A percentile compares a stretch with the other conserved stretches of the same genome.
phyloP scores from a whole-genome alignment of 768 basidiomycete species.

The Myochromella boudieri region DNA sequence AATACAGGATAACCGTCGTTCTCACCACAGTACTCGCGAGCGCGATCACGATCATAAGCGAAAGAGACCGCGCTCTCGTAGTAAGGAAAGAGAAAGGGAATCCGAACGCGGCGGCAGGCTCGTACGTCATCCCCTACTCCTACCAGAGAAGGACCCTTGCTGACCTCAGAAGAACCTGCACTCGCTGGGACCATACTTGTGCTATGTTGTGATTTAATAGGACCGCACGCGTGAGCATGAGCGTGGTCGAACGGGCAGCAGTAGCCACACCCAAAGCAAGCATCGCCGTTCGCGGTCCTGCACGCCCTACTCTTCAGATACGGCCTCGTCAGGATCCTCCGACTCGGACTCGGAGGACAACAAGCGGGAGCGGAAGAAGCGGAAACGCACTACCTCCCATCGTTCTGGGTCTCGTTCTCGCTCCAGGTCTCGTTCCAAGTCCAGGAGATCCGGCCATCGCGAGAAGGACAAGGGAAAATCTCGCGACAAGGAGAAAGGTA shows the following conservation, averaged over 20 bases:
- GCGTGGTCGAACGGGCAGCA: not conserved
- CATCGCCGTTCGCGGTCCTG: slow-evolving; percentile 11
- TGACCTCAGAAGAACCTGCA: slow-evolving; percentile 19
- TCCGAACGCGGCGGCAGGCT: slow-evolving; percentile 6
- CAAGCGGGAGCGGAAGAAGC: slow-evolving; percentile 6
- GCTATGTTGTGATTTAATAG: slow-evolving; percentile 2
- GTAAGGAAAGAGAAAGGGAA: too few relatives aligned
- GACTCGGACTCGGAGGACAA: slow-evolving; percentile 4
- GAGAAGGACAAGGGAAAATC: slow-evolving; percentile 6
- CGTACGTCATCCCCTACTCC: slow-evolving; percentile 15
- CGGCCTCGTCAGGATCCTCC: not conserved
- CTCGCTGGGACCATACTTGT: not conserved
- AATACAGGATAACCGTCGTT: not conserved
- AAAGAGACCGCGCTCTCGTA: slow-evolving; percentile 3
- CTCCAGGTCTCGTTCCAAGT: slow-evolving; percentile 5
- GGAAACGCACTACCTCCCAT: slow-evolving; percentile 5
- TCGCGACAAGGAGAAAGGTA: slow-evolving; percentile 8
- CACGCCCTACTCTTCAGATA: slow-evolving; percentile 9
- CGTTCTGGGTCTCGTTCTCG: slow-evolving; percentile 10
- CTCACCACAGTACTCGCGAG: slow-evolving; percentile 1
- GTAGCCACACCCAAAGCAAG: slow-evolving; percentile 4
- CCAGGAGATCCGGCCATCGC: not conserved
- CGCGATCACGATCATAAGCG: slow-evolving; percentile 1
- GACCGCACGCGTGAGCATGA: slow-evolving; percentile 7
- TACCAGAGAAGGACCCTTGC: slow-evolving; percentile 7